Evolutionary conservation across 2,329 filamentous ascomycete species (phyloP), one percentile per base, ranked within the genome.

Genomic region (Fusarium pseudonygamai): DNA sequence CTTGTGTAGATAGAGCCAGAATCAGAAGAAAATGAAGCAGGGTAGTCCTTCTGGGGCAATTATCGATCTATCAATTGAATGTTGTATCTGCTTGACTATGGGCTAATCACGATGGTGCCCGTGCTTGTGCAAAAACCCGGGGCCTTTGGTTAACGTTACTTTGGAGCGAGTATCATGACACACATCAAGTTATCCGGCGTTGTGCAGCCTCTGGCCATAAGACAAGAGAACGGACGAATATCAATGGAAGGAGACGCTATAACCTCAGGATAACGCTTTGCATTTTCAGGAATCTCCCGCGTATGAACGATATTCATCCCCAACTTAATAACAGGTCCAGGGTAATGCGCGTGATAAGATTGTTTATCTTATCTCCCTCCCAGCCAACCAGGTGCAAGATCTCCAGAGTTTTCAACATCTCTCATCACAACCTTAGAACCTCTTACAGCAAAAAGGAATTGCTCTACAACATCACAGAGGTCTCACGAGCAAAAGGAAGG

Each of bases 401-500:
- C 26, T 4, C 11, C 20, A 28, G 20, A 40, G 26, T 40, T 28
- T 12, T 3, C 20, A 18, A 42, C 14, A 15, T 13, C n/a, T 26
- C 12, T 7, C 13, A 36, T 52, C 32, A 4, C 49, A 22, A 5
- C 32, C 3, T 26, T 20, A 0, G 9, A 57, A 40, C 39, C 16
- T 18, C 24, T 6, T 6, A 11, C 5, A 34, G 20, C 42, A 49
- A 58, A 49, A 50, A 37, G 8, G 2, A 24, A 20, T 3, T 12
- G 0, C 32, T 2, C 0, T 4, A 18, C 2, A 3, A 37, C 34
- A 16, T 20, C 11, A 20, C 11, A 20, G 2, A 18, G 20, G 6
- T 8, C 6, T 20, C 3, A 1, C 3, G 45, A 83, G 26, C 67
- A 81, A 79, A 80, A 76, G 40, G 24, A 70, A 76, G 82, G 82